phyloP scores from a whole-genome alignment of 192 early-diverging fungal genomes.

The Gaertneriomyces sp. region DNA sequence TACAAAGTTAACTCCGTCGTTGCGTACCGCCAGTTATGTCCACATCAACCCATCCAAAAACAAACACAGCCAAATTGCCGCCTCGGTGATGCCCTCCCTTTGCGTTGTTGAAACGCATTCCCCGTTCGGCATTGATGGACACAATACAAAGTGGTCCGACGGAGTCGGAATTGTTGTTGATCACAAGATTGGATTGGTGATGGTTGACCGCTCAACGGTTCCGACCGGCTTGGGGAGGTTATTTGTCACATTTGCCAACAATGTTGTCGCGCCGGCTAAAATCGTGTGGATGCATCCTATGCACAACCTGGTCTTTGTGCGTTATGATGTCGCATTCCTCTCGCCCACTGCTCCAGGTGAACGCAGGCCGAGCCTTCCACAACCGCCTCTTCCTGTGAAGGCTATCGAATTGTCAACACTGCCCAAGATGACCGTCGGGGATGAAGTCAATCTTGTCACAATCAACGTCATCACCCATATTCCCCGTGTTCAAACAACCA shows the following conservation, averaged over 20 bases:
- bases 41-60: slow-evolving; percentile 32
- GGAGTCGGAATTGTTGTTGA: slow-evolving; percentile 51
- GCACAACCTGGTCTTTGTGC: slow-evolving; percentile 77
- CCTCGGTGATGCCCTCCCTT: slow-evolving; percentile 69
- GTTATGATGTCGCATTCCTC: slow-evolving; percentile 71
- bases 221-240: slow-evolving; percentile 71
- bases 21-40: slow-evolving; percentile 67
- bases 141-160: slow-evolving; percentile 46
- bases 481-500: slow-evolving; percentile 30
- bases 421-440: slow-evolving; percentile 29
- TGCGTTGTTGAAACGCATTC: slow-evolving; percentile 75
- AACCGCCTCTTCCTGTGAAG: slow-evolving; percentile 47
- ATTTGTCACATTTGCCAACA: slow-evolving; percentile 75
- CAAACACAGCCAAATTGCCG: slow-evolving; percentile 41
- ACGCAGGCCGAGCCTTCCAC: slow-evolving; percentile 20
- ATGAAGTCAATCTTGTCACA: slow-evolving; percentile 29
- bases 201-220: slow-evolving; percentile 72
- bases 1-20: slow-evolving; percentile 45
- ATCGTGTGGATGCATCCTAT: slow-evolving; percentile 76
- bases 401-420: slow-evolving; percentile 21
- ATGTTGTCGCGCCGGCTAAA: slow-evolving; percentile 74
- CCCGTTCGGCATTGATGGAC: slow-evolving; percentile 55
- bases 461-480: slow-evolving; percentile 37
- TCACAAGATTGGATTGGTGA: slow-evolving; percentile 67
- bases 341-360: slow-evolving; percentile 29